These are phyloP conservation scores for Petrea volubilis DNA, from an alignment of 257 asterid genomes.

Conservation along the genomic window DNA sequence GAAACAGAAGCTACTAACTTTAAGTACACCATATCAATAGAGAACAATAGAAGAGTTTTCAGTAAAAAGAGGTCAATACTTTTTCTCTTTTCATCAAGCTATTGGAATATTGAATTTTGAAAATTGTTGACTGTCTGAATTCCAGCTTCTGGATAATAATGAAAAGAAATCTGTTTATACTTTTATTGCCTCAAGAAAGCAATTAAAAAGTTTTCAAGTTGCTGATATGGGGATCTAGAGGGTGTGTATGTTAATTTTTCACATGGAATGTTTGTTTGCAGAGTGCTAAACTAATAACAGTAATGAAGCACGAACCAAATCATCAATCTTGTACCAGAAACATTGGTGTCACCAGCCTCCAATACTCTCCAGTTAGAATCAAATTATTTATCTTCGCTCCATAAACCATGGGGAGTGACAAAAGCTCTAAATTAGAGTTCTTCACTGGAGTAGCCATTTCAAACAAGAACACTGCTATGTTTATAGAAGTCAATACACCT, in stretches of 20 bases:
- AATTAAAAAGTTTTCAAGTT: neutral
- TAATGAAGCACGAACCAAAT: slow-evolving; percentile 67
- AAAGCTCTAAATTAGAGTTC: slow-evolving; percentile 54
- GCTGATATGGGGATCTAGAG: neutral
- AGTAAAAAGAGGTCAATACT: neutral
- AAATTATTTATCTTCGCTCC: slow-evolving; percentile 85
- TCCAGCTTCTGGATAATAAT: neutral
- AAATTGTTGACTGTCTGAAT: neutral
- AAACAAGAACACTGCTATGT: slow-evolving; percentile 80
- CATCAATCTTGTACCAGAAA: slow-evolving; percentile 89
- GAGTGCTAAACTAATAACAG: slow-evolving; percentile 31
- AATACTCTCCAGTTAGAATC: slow-evolving; percentile 86
- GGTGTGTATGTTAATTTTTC: neutral
- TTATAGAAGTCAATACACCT: slow-evolving; percentile 59
- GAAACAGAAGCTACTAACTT: too few relatives aligned
- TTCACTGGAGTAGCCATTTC: slow-evolving; percentile 82
- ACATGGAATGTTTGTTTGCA: neutral
- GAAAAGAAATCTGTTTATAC: neutral
- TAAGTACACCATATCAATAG: too few relatives aligned
- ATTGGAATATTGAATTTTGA: neutral
- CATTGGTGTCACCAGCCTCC: slow-evolving; percentile 92
- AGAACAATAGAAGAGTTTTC: too few relatives aligned
- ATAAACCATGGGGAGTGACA: slow-evolving; percentile 67
- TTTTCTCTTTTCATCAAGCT: neutral
- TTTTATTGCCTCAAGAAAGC: slow-evolving; percentile 18